phyloP scores from a whole-genome alignment of 1,139 yeast genomes.

The Nakaseomyces kungkrabaensis region DNA sequence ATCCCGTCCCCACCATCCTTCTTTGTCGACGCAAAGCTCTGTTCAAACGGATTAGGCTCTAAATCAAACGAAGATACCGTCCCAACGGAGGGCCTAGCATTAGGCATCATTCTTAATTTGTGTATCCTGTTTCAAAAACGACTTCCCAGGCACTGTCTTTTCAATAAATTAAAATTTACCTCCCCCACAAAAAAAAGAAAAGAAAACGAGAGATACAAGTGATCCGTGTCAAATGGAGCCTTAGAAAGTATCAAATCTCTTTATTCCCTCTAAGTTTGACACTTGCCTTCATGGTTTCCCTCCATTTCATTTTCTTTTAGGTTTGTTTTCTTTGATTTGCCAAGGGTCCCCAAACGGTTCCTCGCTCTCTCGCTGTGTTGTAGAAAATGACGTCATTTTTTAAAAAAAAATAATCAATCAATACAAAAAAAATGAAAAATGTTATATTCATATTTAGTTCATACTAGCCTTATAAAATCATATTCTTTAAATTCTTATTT shows the following conservation, averaged over 20 bases:
- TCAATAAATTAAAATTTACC: too few relatives aligned
- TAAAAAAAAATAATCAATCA: too few relatives aligned
- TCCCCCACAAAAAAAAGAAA: too few relatives aligned
- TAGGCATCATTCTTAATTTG: background rate
- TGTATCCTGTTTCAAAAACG: background rate
- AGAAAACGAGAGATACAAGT: too few relatives aligned
- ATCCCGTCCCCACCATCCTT: constrained; percentile 3
- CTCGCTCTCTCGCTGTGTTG: background rate
- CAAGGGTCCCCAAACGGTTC: too few relatives aligned
- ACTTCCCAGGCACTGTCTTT: background rate
- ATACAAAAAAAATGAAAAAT: too few relatives aligned
- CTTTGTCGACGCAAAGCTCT: constrained; percentile 64
- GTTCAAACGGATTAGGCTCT: constrained; percentile 94
- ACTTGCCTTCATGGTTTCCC: too few relatives aligned
- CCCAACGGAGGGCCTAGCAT: constrained; percentile 1
- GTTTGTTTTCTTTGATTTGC: background rate
- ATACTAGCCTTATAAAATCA: too few relatives aligned
- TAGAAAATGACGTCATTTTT: background rate
- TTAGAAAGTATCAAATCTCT: too few relatives aligned
- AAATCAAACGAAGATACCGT: constrained; percentile 44
- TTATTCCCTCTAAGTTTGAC: too few relatives aligned
- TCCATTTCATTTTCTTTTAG: background rate
- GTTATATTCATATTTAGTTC: too few relatives aligned
- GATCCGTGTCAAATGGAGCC: too few relatives aligned
- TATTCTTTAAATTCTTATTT: constrained; percentile 7